Evolutionary conservation across 352 stramenopile genomes (phyloP).

Genomic region (Stephanocyclus meneghinianus): DNA sequence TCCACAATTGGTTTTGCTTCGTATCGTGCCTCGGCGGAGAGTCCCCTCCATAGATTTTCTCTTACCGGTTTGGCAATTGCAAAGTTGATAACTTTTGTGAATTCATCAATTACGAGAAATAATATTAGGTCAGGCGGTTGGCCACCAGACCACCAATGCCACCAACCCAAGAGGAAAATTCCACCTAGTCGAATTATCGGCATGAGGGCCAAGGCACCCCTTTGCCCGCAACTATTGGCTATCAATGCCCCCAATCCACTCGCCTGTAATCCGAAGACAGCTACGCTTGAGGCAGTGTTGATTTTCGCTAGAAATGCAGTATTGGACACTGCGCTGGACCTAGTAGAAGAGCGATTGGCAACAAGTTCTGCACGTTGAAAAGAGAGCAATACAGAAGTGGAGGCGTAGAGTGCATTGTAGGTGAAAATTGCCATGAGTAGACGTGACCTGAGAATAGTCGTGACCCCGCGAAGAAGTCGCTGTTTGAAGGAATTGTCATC

Average conservation of each 20-base stretch:
- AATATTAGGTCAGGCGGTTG: constrained; percentile 71
- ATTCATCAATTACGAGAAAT: constrained; percentile 81
- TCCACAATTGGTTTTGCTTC: constrained; percentile 83
- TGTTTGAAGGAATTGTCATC: constrained; percentile 79
- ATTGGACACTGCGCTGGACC: constrained; percentile 51
- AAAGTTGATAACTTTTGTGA: constrained; percentile 78
- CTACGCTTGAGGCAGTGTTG: constrained; percentile 76
- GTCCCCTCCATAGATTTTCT: constrained; percentile 76
- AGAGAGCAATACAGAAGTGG: constrained; percentile 72
- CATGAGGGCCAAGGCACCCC: constrained; percentile 74
- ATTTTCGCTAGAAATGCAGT: constrained; percentile 80
- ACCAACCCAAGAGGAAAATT: constrained; percentile 65
- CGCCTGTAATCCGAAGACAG: constrained; percentile 75
- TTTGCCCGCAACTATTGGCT: constrained; percentile 59
- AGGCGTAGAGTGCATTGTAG: constrained; percentile 81
- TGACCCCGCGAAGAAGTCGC: constrained; percentile 71
- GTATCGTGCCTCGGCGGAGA: constrained; percentile 78
- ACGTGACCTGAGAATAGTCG: constrained; percentile 73
- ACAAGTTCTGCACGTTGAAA: constrained; percentile 80
- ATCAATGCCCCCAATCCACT: constrained; percentile 69
- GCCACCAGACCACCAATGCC: constrained; percentile 64
- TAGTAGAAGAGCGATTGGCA: constrained; percentile 56
- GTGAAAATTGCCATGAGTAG: constrained; percentile 83
- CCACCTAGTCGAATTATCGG: constrained; percentile 69
- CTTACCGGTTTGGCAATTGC: constrained; percentile 78